These are phyloP conservation scores for Boechera stricta DNA, from an alignment of 345 rosid species.

Conservation along the genomic window DNA sequence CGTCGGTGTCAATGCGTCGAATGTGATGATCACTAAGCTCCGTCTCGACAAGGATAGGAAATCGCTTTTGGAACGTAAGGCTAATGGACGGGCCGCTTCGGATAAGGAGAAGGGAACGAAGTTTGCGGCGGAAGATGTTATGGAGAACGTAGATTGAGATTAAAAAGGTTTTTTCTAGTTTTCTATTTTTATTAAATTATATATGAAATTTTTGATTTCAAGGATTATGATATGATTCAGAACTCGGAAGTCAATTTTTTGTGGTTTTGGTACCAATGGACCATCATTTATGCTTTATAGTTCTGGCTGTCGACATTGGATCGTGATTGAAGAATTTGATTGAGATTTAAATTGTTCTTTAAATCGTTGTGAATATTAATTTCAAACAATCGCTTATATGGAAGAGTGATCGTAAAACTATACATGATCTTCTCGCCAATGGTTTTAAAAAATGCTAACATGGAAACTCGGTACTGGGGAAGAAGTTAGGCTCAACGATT, in stretches of 20 bases:
- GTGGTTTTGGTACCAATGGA: neutral
- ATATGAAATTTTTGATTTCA: neutral
- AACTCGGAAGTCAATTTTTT: neutral
- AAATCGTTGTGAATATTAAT: neutral
- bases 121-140: slow-evolving; percentile 68
- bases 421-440: too few relatives aligned
- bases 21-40: slow-evolving; percentile 67
- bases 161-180: neutral
- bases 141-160: slow-evolving; percentile 63
- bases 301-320: neutral
- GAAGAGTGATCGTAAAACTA: neutral
- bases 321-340: neutral
- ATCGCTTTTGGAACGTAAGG: slow-evolving; percentile 66
- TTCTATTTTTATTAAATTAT: neutral
- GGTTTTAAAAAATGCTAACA: too few relatives aligned
- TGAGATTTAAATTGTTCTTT: neutral
- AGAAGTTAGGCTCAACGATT: neutral
- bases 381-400: neutral
- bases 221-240: slow-evolving; percentile 1
- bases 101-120: slow-evolving; percentile 78
- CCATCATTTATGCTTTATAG: neutral
- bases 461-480: too few relatives aligned
- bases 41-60: slow-evolving; percentile 74
- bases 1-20: slow-evolving; percentile 69
- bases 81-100: slow-evolving; percentile 71